Evolutionary conservation across 192 early-diverging fungal genomes (phyloP).

Genomic region (Haplosporangium gracile): DNA sequence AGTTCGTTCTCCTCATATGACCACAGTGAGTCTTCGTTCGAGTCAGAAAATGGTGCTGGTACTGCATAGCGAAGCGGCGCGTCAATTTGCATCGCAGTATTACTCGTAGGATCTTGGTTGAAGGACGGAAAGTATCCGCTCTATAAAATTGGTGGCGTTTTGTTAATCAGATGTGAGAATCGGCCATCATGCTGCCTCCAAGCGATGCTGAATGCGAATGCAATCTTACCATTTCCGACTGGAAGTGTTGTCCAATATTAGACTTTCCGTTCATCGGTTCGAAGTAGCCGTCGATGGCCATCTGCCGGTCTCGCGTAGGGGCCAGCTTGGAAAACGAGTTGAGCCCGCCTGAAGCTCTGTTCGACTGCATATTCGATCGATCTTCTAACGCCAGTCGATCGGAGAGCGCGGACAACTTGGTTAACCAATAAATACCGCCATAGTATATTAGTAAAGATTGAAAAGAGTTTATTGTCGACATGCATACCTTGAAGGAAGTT

Average conservation of each 20-base stretch:
- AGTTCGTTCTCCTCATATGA: not conserved
- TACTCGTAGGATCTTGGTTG: not conserved
- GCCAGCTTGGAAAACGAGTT: not conserved
- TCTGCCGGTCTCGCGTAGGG: constrained; percentile 16
- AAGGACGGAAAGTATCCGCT: not conserved
- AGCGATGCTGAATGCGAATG: not conserved
- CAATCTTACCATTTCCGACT: not conserved
- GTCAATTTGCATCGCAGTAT: not conserved
- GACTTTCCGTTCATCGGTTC: not conserved
- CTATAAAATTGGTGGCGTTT: not conserved
- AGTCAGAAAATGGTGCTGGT: constrained; percentile 7
- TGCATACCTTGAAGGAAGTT: too few relatives aligned
- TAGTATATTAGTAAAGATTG: too few relatives aligned
- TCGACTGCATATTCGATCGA: not conserved
- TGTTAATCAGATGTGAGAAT: not conserved
- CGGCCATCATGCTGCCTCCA: not conserved
- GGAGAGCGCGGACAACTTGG: not conserved
- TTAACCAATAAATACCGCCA: not conserved
- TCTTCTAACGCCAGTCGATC: not conserved
- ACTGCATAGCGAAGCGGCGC: constrained; percentile 1
- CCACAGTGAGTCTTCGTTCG: not conserved
- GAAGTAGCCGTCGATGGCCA: constrained; percentile 23
- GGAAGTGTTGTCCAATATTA: not conserved
- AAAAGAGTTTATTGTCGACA: too few relatives aligned
- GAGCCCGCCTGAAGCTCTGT: not conserved